phyloP scores from a whole-genome alignment of 495 filamentous ascomycete species.

The Neurospora sublineolata region DNA sequence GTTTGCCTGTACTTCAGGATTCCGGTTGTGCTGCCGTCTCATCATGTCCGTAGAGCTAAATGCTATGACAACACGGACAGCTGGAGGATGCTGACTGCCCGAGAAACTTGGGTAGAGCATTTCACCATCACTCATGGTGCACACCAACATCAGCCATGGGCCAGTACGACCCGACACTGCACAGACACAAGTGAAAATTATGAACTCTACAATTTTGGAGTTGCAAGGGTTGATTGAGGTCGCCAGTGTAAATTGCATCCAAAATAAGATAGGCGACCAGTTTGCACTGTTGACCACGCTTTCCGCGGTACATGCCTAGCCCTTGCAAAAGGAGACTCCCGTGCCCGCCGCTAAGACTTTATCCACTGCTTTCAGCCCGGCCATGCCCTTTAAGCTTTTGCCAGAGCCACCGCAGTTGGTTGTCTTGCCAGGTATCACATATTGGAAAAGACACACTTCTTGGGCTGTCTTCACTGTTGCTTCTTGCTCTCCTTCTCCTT shows the following conservation, averaged over 20 bases:
- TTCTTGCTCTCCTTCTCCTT: slow-evolving; percentile 20
- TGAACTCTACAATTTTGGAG: background rate
- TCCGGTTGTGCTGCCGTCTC: background rate
- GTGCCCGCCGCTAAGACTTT: background rate
- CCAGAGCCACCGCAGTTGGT: background rate
- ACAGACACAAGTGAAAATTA: background rate
- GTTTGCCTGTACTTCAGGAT: background rate
- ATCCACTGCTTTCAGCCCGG: background rate
- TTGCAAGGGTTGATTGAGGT: background rate
- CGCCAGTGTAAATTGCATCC: background rate
- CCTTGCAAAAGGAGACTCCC: background rate
- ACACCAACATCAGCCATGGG: background rate
- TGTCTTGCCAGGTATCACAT: background rate
- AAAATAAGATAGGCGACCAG: background rate
- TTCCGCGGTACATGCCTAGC: background rate
- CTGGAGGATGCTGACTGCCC: background rate
- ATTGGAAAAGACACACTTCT: background rate
- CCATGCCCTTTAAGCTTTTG: background rate
- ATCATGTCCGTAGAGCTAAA: background rate
- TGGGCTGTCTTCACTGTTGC: slow-evolving; percentile 16
- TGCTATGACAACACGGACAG: background rate
- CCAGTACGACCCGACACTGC: background rate
- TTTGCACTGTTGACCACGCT: background rate
- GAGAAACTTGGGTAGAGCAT: background rate
- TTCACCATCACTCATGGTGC: background rate